These are phyloP conservation scores for Coniochaeta ligniaria DNA, from an alignment of 2,329 filamentous ascomycete genomes.

Conservation along the genomic window DNA sequence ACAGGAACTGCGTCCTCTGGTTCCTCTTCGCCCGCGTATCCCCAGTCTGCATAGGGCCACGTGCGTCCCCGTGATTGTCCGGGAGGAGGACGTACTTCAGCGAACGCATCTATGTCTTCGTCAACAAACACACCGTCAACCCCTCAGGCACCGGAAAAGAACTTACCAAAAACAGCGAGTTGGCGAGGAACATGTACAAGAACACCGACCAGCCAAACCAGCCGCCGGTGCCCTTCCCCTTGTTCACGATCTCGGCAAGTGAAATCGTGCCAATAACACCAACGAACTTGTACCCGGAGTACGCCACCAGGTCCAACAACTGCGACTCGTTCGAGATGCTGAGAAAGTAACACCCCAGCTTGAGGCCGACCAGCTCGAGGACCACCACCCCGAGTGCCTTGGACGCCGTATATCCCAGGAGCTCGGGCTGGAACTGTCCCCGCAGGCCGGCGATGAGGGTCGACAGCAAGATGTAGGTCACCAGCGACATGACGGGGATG, in stretches of 20 bases:
- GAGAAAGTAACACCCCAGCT: slow-evolving; percentile 87
- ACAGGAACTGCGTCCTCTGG: slow-evolving; percentile 84
- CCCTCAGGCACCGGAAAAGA: not conserved
- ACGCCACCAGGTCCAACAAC: slow-evolving; percentile 87
- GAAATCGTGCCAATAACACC: slow-evolving; percentile 87
- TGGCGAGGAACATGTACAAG: slow-evolving; percentile 84
- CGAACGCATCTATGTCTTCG: slow-evolving; percentile 65
- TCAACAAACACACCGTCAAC: slow-evolving; percentile 7
- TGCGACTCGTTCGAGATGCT: slow-evolving; percentile 93
- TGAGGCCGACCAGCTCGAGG: slow-evolving; percentile 83
- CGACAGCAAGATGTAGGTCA: slow-evolving; percentile 93
- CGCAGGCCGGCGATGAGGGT: slow-evolving; percentile 84
- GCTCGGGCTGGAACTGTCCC: slow-evolving; percentile 88
- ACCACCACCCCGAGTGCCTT: slow-evolving; percentile 76
- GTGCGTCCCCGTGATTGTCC: slow-evolving; percentile 62
- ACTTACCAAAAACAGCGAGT: slow-evolving; percentile 87
- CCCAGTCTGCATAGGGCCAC: slow-evolving; percentile 53
- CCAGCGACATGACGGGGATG: slow-evolving; percentile 88
- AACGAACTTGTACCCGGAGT: slow-evolving; percentile 98
- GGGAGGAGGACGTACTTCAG: slow-evolving; percentile 93
- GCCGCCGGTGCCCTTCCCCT: slow-evolving; percentile 74
- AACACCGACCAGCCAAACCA: slow-evolving; percentile 89
- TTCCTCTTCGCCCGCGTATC: slow-evolving; percentile 81
- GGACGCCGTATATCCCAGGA: slow-evolving; percentile 83
- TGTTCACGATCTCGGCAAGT: slow-evolving; percentile 69